Percentiles rank a stretch among this genome's conserved stretches.
phyloP scores from a whole-genome alignment of 805 yeast species.

The Cyberlindnera petersonii region DNA sequence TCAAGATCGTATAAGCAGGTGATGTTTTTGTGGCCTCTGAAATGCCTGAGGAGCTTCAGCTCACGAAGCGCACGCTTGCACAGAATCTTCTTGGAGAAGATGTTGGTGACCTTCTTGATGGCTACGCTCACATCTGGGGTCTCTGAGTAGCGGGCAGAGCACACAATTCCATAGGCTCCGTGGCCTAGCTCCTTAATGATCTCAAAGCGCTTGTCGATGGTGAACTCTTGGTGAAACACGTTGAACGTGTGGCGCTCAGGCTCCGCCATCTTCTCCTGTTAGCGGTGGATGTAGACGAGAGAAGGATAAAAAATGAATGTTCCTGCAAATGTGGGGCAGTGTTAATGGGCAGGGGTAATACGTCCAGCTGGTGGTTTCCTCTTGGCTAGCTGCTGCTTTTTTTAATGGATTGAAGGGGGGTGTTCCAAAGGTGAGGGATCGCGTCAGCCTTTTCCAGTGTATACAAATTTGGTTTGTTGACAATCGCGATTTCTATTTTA shows the following conservation, averaged over 20 bases:
- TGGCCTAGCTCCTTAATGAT: slow-evolving; percentile 93
- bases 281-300: background rate
- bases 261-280: slow-evolving; percentile 18
- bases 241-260: slow-evolving; percentile 48
- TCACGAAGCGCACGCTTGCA: slow-evolving; percentile 92
- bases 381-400: too few relatives aligned
- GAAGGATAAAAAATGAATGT: too few relatives aligned
- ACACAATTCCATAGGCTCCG: slow-evolving; percentile 97
- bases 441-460: too few relatives aligned
- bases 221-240: slow-evolving; percentile 86
- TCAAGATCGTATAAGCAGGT: slow-evolving; percentile 94
- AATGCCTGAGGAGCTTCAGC: slow-evolving; percentile 82
- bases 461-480: too few relatives aligned
- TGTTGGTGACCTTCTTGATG: slow-evolving; percentile 92
- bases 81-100: slow-evolving; percentile 83
- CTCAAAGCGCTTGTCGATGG: slow-evolving; percentile 84
- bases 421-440: too few relatives aligned
- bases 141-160: slow-evolving; percentile 82
- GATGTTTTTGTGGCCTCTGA: slow-evolving; percentile 94
- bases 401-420: too few relatives aligned
- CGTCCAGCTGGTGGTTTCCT: too few relatives aligned
- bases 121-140: slow-evolving; percentile 81
- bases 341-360: too few relatives aligned
- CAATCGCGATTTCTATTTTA: too few relatives aligned
- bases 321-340: background rate